Percentiles rank a stretch among this genome's conserved stretches.
Conservation (phyloP, 208 protist genomes). For the Leptomonas seymouri region DNA sequence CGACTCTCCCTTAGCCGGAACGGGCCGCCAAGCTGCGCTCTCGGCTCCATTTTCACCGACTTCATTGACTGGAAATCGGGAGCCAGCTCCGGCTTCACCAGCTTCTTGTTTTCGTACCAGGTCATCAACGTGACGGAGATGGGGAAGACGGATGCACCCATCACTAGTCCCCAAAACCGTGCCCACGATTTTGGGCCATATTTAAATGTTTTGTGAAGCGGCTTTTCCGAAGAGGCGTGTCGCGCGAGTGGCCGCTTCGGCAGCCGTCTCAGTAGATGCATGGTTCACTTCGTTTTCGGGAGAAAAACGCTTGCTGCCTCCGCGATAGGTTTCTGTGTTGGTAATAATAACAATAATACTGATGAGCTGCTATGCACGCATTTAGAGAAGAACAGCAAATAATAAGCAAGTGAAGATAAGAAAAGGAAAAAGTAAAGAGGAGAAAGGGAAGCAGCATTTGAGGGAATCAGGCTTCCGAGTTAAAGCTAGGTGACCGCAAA, state of each 20-base stretch:
- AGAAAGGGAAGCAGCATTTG: too few species aligned
- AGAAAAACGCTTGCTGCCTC: too few species aligned
- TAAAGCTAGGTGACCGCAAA: too few species aligned
- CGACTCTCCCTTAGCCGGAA: conserved; percentile 63
- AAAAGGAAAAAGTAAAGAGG: too few species aligned
- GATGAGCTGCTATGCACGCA: too few species aligned
- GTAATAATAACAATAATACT: too few species aligned
- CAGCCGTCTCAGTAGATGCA: conserved; percentile 11
- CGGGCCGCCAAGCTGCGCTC: conserved; percentile 72
- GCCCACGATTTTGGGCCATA: conserved; percentile 59
- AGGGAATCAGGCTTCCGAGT: too few species aligned
- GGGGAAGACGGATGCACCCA: conserved; percentile 63
- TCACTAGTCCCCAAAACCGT: conserved; percentile 61
- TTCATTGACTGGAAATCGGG: conserved; percentile 55
- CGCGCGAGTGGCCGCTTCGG: conserved; percentile 7
- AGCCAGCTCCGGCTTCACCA: conserved; percentile 38
- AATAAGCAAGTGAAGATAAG: too few species aligned
- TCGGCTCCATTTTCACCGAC: conserved; percentile 41
- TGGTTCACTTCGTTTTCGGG: background rate
- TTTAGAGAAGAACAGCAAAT: too few species aligned
- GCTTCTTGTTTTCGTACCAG: conserved; percentile 53
- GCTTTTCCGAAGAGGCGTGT: conserved; percentile 7
- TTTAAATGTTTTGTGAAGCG: conserved; percentile 19
- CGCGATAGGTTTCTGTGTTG: too few species aligned
- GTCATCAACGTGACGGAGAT: conserved; percentile 48